Evolutionary conservation across 2,329 filamentous ascomycete species (phyloP).

Genomic region (Emergomyces orientalis): DNA sequence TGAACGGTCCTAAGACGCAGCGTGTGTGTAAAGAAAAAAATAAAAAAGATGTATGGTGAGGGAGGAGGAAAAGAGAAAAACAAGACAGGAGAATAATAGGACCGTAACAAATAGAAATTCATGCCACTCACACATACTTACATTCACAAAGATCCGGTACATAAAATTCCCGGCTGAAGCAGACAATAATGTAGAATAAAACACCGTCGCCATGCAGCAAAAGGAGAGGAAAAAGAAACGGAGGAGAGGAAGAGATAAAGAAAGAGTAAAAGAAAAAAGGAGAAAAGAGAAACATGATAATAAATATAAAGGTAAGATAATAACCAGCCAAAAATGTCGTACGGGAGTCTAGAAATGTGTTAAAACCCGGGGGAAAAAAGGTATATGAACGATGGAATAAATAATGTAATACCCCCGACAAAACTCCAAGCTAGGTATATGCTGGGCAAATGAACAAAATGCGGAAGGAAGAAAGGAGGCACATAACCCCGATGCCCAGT

Average conservation of each 20-base stretch:
- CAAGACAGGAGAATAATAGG: not conserved
- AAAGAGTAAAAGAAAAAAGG: not conserved
- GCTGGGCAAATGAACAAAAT: not conserved
- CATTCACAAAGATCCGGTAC: not conserved
- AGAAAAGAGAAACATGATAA: not conserved
- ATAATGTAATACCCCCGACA: not conserved
- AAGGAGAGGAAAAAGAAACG: not conserved
- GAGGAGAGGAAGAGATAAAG: not conserved
- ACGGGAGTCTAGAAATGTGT: not conserved
- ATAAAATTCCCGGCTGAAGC: not conserved
- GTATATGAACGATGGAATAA: not conserved
- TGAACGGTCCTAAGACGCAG: not conserved
- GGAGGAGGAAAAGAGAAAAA: not conserved
- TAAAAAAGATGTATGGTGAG: not conserved
- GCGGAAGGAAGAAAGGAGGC: not conserved
- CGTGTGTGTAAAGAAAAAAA: not conserved
- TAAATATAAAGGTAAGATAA: not conserved
- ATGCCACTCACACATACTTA: not conserved
- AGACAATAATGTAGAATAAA: not conserved
- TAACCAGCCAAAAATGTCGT: not conserved
- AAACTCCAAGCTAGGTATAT: slow-evolving; percentile 4
- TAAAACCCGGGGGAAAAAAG: not conserved
- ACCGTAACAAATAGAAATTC: not conserved
- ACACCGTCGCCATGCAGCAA: slow-evolving; percentile 6
- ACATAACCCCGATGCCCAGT: not conserved